A percentile compares a stretch with the other conserved stretches of the same genome.
Evolutionary conservation across 176 grass and related monocot genomes (phyloP).

Genomic region (Oryza officinalis): DNA sequence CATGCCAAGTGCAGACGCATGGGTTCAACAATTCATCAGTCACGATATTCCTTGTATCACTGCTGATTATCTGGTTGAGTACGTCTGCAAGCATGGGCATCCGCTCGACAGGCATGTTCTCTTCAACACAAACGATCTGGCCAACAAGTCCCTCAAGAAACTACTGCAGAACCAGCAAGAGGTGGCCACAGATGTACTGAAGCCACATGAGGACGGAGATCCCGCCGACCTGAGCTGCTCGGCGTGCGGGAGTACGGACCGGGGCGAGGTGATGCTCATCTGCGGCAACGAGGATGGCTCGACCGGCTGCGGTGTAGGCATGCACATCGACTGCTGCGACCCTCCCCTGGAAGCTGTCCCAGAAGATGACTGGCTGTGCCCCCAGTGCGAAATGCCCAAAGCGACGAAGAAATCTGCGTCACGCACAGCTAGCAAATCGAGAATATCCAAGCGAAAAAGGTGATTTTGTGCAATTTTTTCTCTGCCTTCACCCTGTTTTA

Average conservation of each 20-base stretch:
- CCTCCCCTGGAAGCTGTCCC: slow-evolving; percentile 69
- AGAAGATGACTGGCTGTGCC: slow-evolving; percentile 68
- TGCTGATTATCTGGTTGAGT: slow-evolving; percentile 79
- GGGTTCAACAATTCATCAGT: slow-evolving; percentile 71
- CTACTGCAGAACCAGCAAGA: slow-evolving; percentile 57
- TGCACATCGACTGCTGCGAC: slow-evolving; percentile 82
- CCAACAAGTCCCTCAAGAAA: slow-evolving; percentile 57
- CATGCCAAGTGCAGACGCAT: slow-evolving; percentile 66
- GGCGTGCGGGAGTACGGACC: slow-evolving; percentile 48
- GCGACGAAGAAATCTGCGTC: slow-evolving; percentile 26
- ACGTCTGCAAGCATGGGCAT: slow-evolving; percentile 66
- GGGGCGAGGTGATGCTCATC: slow-evolving; percentile 83
- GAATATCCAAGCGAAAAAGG: slow-evolving; percentile 28
- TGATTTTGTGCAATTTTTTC: background rate
- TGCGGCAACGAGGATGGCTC: slow-evolving; percentile 64
- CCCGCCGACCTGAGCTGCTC: slow-evolving; percentile 52
- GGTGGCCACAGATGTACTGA: slow-evolving; percentile 24
- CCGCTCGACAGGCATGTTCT: slow-evolving; percentile 70
- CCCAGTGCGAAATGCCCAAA: slow-evolving; percentile 40
- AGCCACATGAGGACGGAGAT: slow-evolving; percentile 2
- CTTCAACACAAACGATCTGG: slow-evolving; percentile 58
- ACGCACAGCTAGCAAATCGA: slow-evolving; percentile 11
- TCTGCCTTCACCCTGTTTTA: background rate
- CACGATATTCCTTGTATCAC: slow-evolving; percentile 64
- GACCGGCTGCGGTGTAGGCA: slow-evolving; percentile 64